Evolutionary conservation across 257 asterid genomes (phyloP), one percentile per base, ranked within the genome.

Genomic region (Lycium barbarum): DNA sequence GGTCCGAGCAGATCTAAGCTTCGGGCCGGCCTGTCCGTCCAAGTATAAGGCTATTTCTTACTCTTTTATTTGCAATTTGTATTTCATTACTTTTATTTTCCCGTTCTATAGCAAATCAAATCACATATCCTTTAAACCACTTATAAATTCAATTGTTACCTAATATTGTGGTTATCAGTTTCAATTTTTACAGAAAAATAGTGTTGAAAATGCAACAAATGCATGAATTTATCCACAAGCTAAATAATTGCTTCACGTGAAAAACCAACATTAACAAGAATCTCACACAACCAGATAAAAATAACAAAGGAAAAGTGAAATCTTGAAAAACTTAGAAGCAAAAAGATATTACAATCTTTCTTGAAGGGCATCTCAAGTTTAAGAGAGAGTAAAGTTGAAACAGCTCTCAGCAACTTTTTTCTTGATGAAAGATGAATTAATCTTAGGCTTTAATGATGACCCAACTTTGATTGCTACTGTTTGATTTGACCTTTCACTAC

Each of bases 381-480:
- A 88, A 84, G 86, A 33, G 54, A 84, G 61, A 86, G 96, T 83
- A 89, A 83, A 84, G 84, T 70, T 73, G 33, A 93, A 84, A 73
- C 84, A 67, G 35, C 84, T 89, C 86, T 87, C 92, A 45, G 83
- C 85, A 83, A 45, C 58, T 83, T 88, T 93, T 91, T 87, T 95
- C 92, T 87, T 92, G 9, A 79, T 81, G n/a, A 83, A 70, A 65
- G 91, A 90, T 85, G 91, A 82, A 7, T 51, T 0, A 51, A 26
- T 26, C 33, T 26, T 40, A 2, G 45, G 45, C 6, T 40, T 40
- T 40, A 6, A 40, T 2, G 45, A 40, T 3, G 45, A 40, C 45
- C 45, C 5, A 2, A 40, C 6, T 40, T 26, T 40, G 4, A 40
- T 40, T 40, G 4, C 43, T 40, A 40, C 43, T 40, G 43, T 40